Evolutionary conservation across 2,329 filamentous ascomycete genomes (phyloP).

Genomic region (Curvularia lunata): DNA sequence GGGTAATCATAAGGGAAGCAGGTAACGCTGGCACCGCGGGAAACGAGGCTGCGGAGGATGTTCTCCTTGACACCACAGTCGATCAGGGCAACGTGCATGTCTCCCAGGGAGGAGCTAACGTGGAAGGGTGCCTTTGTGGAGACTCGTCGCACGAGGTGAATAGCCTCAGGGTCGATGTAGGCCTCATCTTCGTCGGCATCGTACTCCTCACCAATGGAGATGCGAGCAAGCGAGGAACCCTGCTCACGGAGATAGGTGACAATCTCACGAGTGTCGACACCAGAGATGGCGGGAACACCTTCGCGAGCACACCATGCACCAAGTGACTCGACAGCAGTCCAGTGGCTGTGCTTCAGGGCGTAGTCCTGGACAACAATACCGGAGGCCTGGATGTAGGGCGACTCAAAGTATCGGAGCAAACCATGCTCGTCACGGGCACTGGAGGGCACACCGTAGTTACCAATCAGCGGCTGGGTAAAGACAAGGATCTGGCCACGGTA

Average conservation of each 20-base stretch:
- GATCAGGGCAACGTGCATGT: conserved; percentile 89
- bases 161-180: conserved; percentile 92
- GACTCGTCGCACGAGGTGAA: conserved; percentile 94
- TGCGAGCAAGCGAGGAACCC: conserved; percentile 92
- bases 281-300: conserved; percentile 93
- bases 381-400: conserved; percentile 93
- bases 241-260: conserved; percentile 96
- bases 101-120: conserved; percentile 80
- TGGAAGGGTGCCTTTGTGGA: conserved; percentile 99
- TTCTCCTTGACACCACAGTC: conserved; percentile 99
- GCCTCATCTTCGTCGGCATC: conserved; percentile 98
- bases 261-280: conserved; percentile 95
- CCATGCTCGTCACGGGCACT: conserved; percentile 83
- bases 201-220: conserved; percentile 96
- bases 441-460: conserved; percentile 97
- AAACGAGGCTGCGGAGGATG: conserved; percentile 92
- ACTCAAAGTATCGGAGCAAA: conserved; percentile 97
- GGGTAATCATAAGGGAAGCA: conserved; percentile 97
- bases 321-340: conserved; percentile 95
- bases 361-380: conserved; percentile 96
- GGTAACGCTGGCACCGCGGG: conserved; percentile 88
- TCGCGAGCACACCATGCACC: conserved; percentile 94
- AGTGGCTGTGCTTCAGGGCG: conserved; percentile 93
- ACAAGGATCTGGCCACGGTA: conserved; percentile 91
- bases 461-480: conserved; percentile 96